Conservation (phyloP, 345 rosid genomes). For the Erodium maritimum region DNA sequence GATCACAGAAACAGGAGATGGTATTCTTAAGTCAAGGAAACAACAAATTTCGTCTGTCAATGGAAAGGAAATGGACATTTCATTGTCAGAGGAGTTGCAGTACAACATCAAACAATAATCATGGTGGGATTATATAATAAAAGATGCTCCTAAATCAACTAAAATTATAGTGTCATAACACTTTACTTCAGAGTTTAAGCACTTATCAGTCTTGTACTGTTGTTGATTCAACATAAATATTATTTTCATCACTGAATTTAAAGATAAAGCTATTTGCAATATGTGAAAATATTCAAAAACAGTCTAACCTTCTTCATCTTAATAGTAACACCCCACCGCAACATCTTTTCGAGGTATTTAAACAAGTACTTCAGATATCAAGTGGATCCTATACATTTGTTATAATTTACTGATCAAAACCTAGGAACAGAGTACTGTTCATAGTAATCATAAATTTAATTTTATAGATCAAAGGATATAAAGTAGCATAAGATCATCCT, state of each 20-base stretch:
- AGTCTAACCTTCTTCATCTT: too few relatives aligned
- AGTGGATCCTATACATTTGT: not conserved
- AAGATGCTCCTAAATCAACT: too few relatives aligned
- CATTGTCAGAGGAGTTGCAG: not conserved
- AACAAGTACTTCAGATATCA: not conserved
- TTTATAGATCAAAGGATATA: constrained; percentile 52
- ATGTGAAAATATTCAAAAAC: too few relatives aligned
- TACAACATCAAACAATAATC: not conserved
- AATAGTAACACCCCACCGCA: too few relatives aligned
- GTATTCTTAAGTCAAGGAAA: constrained; percentile 55
- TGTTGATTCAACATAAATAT: too few relatives aligned
- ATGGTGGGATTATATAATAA: too few relatives aligned
- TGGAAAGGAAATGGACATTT: not conserved
- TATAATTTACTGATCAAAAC: not conserved
- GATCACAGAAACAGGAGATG: constrained; percentile 39
- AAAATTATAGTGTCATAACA: too few relatives aligned
- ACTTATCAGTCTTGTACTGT: too few relatives aligned
- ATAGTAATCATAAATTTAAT: not conserved
- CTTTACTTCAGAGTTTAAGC: too few relatives aligned
- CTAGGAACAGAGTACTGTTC: not conserved
- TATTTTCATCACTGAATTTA: too few relatives aligned
- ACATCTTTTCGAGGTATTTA: too few relatives aligned
- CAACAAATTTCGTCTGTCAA: not conserved
- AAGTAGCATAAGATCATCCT: constrained; percentile 49
- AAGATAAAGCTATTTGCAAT: too few relatives aligned